phyloP scores from a whole-genome alignment of 768 basidiomycete genomes.

The Xerocomus potaroensis region DNA sequence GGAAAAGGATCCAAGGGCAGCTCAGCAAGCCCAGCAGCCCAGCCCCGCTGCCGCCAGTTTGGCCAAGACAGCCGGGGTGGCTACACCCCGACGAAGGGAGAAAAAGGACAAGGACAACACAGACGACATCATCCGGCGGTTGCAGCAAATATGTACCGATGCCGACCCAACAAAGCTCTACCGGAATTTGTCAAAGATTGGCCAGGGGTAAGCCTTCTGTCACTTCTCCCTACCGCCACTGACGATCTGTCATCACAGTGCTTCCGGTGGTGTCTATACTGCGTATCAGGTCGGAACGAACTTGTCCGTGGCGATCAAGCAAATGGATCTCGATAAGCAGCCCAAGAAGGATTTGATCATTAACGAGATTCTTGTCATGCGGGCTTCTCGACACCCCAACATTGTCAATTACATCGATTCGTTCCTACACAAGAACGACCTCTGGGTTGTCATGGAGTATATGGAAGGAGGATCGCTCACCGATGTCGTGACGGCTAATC shows the following conservation, averaged over 20 bases:
- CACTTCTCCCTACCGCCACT: not conserved
- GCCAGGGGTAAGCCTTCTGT: slow-evolving; percentile 74
- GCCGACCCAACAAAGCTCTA: slow-evolving; percentile 95
- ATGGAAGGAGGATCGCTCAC: slow-evolving; percentile 97
- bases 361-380: slow-evolving; percentile 99
- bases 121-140: slow-evolving; percentile 84
- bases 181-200: slow-evolving; percentile 91
- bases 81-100: slow-evolving; percentile 81
- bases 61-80: slow-evolving; percentile 64
- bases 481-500: slow-evolving; percentile 82
- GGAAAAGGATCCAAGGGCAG: slow-evolving; percentile 35
- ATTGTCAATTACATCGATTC: slow-evolving; percentile 99
- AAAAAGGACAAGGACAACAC: slow-evolving; percentile 77
- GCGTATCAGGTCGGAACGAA: slow-evolving; percentile 97
- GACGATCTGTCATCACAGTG: slow-evolving; percentile 43
- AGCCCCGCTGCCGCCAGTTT: slow-evolving; percentile 63
- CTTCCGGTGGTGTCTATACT: slow-evolving; percentile 96
- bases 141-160: slow-evolving; percentile 95
- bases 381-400: slow-evolving; percentile 93
- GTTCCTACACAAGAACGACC: slow-evolving; percentile 94
- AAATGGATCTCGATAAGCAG: slow-evolving; percentile 99
- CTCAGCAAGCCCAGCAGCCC: slow-evolving; percentile 41
- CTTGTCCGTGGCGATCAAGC: slow-evolving; percentile 94
- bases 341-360: slow-evolving; percentile 99
- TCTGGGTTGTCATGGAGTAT: slow-evolving; percentile 99